These are phyloP conservation scores for Ramichloridium luteum DNA, from an alignment of 2,329 filamentous ascomycete genomes.

Conservation along the genomic window DNA sequence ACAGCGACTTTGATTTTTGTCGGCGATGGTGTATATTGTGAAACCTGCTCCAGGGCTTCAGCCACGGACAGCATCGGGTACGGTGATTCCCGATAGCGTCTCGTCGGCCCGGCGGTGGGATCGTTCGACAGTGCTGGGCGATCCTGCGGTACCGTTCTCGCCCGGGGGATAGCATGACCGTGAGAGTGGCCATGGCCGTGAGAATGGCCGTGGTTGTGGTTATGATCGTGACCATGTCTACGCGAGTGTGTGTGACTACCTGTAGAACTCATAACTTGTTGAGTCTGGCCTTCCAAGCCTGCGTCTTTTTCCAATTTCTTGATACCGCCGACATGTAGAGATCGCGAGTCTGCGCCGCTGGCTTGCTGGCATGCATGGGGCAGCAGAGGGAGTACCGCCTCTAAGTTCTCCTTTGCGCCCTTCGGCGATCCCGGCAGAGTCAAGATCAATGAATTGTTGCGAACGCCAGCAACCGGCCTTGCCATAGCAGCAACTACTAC, in stretches of 20 bases:
- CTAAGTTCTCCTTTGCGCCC: constrained; percentile 84
- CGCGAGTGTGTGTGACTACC: constrained; percentile 20
- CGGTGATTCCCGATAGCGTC: constrained; percentile 71
- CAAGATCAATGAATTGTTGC: constrained; percentile 68
- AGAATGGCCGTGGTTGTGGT: constrained; percentile 34
- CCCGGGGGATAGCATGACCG: constrained; percentile 39
- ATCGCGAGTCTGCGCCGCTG: constrained; percentile 67
- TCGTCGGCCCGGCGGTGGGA: constrained; percentile 46
- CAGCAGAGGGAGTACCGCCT: constrained; percentile 76
- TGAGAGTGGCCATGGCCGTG: constrained; percentile 43
- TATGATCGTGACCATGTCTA: constrained; percentile 26
- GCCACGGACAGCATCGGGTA: constrained; percentile 85
- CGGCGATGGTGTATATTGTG: constrained; percentile 57
- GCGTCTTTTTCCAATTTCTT: constrained; percentile 77
- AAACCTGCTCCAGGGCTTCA: constrained; percentile 63
- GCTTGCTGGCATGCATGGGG: constrained; percentile 92
- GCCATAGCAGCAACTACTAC: constrained; percentile 85
- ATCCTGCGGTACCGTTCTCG: constrained; percentile 57
- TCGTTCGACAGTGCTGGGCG: constrained; percentile 45
- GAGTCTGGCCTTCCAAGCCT: constrained; percentile 35
- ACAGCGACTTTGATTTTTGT: constrained; percentile 48
- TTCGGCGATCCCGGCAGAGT: constrained; percentile 93
- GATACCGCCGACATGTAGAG: constrained; percentile 66
- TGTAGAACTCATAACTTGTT: background rate
- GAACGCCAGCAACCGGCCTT: constrained; percentile 76